A percentile compares a stretch with the other conserved stretches of the same genome.
phyloP scores from a whole-genome alignment of 495 filamentous ascomycete genomes.

The Daldinia grandis region DNA sequence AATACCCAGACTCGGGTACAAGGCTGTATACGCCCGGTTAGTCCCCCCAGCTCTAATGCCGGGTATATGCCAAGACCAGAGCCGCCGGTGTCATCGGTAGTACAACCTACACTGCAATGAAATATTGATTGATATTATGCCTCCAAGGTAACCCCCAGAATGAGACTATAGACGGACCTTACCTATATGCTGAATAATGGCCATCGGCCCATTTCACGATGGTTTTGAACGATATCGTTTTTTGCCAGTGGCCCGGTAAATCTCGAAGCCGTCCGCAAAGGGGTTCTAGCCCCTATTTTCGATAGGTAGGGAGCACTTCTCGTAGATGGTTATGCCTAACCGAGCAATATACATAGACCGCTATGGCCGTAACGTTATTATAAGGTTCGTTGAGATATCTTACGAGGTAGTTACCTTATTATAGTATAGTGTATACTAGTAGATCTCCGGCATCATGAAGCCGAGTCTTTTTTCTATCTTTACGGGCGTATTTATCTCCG shows the following conservation, averaged over 20 bases:
- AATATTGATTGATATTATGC: background rate
- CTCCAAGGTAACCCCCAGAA: slow-evolving; percentile 11
- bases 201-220: slow-evolving; percentile 14
- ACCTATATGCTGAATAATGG: background rate
- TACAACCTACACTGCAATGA: background rate
- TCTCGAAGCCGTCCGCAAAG: slow-evolving; percentile 5
- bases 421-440: background rate
- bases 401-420: background rate
- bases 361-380: slow-evolving; percentile 10
- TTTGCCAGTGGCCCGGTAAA: slow-evolving; percentile 4
- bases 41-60: background rate
- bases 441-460: slow-evolving; percentile 59
- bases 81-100: slow-evolving; percentile 9
- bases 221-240: background rate
- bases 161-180: background rate
- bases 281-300: slow-evolving; percentile 1
- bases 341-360: slow-evolving; percentile 29
- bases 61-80: slow-evolving; percentile 22
- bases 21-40: background rate
- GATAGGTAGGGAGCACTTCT: background rate
- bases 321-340: background rate
- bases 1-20: background rate
- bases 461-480: slow-evolving; percentile 73
- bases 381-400: background rate
- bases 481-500: slow-evolving; percentile 11